phyloP scores from a whole-genome alignment of 768 basidiomycete species.

The Tephrocybe rancida region DNA sequence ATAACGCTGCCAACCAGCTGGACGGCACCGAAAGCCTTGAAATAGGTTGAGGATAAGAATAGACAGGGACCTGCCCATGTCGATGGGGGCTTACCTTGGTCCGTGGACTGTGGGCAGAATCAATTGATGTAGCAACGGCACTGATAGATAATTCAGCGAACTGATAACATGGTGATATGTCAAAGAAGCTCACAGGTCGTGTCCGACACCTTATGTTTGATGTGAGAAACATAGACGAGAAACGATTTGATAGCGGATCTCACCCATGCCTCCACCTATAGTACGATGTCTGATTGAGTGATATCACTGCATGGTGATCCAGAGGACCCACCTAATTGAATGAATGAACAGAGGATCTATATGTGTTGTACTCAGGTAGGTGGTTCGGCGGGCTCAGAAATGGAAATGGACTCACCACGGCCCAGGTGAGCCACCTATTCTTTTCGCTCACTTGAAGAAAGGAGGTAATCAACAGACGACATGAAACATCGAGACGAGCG shows the following conservation, averaged over 20 bases:
- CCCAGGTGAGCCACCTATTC: neutral
- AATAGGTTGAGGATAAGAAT: neutral
- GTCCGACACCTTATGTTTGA: neutral
- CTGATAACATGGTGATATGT: no score
- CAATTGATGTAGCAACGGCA: conserved; percentile 1
- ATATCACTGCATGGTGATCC: neutral
- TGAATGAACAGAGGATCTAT: neutral
- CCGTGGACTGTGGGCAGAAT: neutral
- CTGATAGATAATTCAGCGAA: neutral
- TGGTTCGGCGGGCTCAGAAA: no score
- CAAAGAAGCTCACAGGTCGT: neutral
- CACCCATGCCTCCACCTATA: conserved; percentile 6
- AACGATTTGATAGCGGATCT: neutral
- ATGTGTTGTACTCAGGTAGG: no score
- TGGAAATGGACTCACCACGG: neutral
- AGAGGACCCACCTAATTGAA: neutral
- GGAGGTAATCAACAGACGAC: neutral
- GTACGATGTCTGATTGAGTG: neutral
- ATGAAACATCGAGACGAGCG: neutral
- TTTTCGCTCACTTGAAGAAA: conserved; percentile 1
- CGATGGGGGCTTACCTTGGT: neutral
- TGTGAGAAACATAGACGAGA: neutral
- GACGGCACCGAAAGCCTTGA: conserved; percentile 1
- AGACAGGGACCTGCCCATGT: neutral
- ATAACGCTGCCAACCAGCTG: conserved; percentile 6